A percentile compares a stretch with the other conserved stretches of the same genome.
Evolutionary conservation across 1,284 basidiomycete genomes (phyloP).

Genomic region (Agroathelia rolfsii): DNA sequence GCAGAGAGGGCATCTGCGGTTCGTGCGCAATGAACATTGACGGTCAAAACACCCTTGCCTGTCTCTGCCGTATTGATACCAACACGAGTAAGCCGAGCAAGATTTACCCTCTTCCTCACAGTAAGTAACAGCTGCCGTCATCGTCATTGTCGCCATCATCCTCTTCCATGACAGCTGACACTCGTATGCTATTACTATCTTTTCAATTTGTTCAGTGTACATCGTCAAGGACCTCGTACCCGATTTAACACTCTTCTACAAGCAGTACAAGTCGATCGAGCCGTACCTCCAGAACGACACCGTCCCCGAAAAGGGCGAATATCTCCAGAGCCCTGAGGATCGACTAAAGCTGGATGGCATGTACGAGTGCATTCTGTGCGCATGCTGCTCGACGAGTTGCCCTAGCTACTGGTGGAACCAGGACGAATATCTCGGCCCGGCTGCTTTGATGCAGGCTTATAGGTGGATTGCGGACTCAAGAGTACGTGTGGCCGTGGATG

Average conservation of each 20-base stretch:
- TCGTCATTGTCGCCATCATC: conserved; percentile 1
- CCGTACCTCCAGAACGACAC: conserved; percentile 91
- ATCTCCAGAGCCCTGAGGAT: conserved; percentile 86
- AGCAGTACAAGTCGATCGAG: conserved; percentile 99
- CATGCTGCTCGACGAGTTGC: conserved; percentile 95
- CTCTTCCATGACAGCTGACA: not conserved
- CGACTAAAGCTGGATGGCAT: conserved; percentile 94
- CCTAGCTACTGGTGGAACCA: conserved; percentile 99
- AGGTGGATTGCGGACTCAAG: conserved; percentile 98
- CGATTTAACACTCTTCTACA: conserved; percentile 88
- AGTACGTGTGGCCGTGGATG: conserved; percentile 49
- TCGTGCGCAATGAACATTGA: conserved; percentile 99
- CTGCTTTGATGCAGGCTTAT: conserved; percentile 92
- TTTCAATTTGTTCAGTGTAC: conserved; percentile 64
- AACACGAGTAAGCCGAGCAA: conserved; percentile 66
- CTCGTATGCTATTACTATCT: no score
- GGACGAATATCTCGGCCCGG: conserved; percentile 96
- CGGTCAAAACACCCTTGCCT: conserved; percentile 95
- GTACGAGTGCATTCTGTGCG: conserved; percentile 93
- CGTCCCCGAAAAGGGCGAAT: conserved; percentile 74
- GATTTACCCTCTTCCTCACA: conserved; percentile 98
- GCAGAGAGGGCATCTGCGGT: conserved; percentile 97
- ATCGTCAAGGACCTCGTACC: conserved; percentile 98
- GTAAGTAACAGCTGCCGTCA: conserved; percentile 42
- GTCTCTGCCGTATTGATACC: conserved; percentile 91